Percentiles rank a stretch among this genome's conserved stretches.
These are phyloP conservation scores for Wickerhamiella parazyma DNA, from an alignment of 805 yeast genomes.

Conservation along the genomic window DNA sequence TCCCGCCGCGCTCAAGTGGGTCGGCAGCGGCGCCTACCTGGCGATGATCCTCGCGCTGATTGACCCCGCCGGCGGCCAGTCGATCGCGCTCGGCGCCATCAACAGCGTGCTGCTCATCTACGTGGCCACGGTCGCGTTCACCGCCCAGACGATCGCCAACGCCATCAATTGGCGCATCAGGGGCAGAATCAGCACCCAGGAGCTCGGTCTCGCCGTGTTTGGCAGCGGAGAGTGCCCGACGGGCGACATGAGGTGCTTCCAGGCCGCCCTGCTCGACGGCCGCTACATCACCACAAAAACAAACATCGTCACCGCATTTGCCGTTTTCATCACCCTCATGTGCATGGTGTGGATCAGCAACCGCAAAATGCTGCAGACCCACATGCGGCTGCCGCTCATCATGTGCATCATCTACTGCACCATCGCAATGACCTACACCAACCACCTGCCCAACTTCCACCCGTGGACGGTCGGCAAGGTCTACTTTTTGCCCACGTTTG, in stretches of 20 bases:
- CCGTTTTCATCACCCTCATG: conserved; percentile 15
- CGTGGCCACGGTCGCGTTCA: conserved; percentile 12
- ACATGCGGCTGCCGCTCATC: conserved; percentile 18
- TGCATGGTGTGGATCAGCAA: conserved; percentile 15
- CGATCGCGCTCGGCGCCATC: conserved; percentile 16
- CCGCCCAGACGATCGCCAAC: conserved; percentile 17
- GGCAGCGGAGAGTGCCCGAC: conserved; percentile 17
- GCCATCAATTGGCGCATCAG: conserved; percentile 20
- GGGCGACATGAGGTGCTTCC: conserved; percentile 15
- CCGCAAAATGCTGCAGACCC: conserved; percentile 5
- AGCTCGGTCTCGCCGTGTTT: conserved; percentile 11
- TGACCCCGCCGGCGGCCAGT: conserved; percentile 20
- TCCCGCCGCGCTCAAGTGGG: conserved; percentile 15
- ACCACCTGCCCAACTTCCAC: conserved; percentile 20
- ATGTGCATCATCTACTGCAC: conserved; percentile 17
- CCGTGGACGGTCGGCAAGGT: conserved; percentile 18
- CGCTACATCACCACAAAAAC: conserved; percentile 15
- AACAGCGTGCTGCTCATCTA: conserved; percentile 13
- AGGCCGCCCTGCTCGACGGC: conserved; percentile 16
- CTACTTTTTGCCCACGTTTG: conserved; percentile 19
- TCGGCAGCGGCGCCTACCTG: conserved; percentile 21
- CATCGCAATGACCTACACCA: conserved; percentile 16
- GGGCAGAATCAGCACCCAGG: conserved; percentile 15
- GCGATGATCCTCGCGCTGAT: conserved; percentile 19
- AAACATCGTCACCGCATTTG: conserved; percentile 19